A percentile compares a stretch with the other conserved stretches of the same genome.
phyloP scores from a whole-genome alignment of 1,284 basidiomycete genomes.

The Cutaneotrichosporon daszewskae region DNA sequence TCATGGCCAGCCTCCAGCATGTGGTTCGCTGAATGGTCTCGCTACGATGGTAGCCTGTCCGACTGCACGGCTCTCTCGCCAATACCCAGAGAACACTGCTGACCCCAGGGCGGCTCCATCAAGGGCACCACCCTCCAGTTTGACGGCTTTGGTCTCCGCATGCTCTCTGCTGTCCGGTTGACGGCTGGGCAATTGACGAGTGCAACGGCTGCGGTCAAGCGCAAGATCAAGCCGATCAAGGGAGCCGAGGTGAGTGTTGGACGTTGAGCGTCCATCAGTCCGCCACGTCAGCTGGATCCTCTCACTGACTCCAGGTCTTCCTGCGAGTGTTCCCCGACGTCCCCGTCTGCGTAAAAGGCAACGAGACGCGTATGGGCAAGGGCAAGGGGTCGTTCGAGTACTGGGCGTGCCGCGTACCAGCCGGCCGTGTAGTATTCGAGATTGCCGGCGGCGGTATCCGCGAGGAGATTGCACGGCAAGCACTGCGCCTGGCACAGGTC shows the following conservation, averaged over 20 bases:
- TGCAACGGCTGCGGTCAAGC: conserved; percentile 80
- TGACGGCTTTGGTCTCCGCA: conserved; percentile 80
- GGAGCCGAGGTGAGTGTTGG: conserved; percentile 58
- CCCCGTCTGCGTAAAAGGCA: conserved; percentile 97
- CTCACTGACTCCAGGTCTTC: conserved; percentile 52
- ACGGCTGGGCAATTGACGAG: conserved; percentile 85
- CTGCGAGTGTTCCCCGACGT: conserved; percentile 93
- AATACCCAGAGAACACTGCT: too few relatives aligned
- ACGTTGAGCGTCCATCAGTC: not conserved
- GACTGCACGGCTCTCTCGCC: too few relatives aligned
- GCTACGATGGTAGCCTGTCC: too few relatives aligned
- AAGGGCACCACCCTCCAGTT: conserved; percentile 90
- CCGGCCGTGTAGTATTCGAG: conserved; percentile 91
- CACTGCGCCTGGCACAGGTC: conserved; percentile 78
- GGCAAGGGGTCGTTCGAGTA: conserved; percentile 97
- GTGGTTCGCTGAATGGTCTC: too few relatives aligned
- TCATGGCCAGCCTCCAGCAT: too few relatives aligned
- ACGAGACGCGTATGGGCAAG: conserved; percentile 99
- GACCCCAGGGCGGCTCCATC: conserved; percentile 69
- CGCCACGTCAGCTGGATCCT: not conserved
- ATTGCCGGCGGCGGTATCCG: conserved; percentile 85
- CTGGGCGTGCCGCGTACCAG: conserved; percentile 91
- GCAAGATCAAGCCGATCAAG: conserved; percentile 86
- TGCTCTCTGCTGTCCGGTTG: conserved; percentile 77
- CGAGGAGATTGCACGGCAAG: conserved; percentile 88